Percentiles rank a stretch among this genome's conserved stretches.
Conservation (phyloP, 768 basidiomycete genomes). For the Pisolithus tinctorius region DNA sequence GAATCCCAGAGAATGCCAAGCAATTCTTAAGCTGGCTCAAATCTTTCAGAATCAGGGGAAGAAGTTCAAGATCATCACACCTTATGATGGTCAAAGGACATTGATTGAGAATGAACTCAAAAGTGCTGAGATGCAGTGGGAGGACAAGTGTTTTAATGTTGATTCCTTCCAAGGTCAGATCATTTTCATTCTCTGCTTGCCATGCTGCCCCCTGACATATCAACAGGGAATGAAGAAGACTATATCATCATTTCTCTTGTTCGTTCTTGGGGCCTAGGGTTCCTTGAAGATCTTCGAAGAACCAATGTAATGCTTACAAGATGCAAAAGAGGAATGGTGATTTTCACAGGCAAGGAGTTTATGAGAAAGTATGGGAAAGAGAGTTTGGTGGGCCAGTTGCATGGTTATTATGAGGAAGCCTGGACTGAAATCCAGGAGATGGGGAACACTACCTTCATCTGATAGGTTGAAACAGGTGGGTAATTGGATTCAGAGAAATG, state of each 20-base stretch:
- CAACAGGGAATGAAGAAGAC: constrained; percentile 75
- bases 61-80: constrained; percentile 65
- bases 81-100: constrained; percentile 70
- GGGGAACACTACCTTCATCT: constrained; percentile 13
- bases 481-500: not conserved
- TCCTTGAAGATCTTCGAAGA: constrained; percentile 55
- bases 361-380: constrained; percentile 45
- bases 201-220: constrained; percentile 1
- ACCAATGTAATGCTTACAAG: constrained; percentile 88
- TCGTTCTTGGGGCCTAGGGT: constrained; percentile 57
- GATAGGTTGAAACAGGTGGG: not conserved
- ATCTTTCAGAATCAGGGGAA: constrained; percentile 45
- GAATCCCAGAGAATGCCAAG: constrained; percentile 56
- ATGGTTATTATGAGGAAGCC: constrained; percentile 23
- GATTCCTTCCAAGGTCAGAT: constrained; percentile 72
- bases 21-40: constrained; percentile 49
- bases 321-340: constrained; percentile 73
- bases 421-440: constrained; percentile 33
- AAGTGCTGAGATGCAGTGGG: constrained; percentile 44
- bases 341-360: constrained; percentile 58
- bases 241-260: constrained; percentile 70
- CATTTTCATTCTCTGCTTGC: not conserved
- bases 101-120: constrained; percentile 53
- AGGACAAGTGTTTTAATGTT: constrained; percentile 69
- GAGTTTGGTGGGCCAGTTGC: constrained; percentile 38